Conservation (phyloP, 2,329 filamentous ascomycete genomes). For the Ramularia collo-cygni region DNA sequence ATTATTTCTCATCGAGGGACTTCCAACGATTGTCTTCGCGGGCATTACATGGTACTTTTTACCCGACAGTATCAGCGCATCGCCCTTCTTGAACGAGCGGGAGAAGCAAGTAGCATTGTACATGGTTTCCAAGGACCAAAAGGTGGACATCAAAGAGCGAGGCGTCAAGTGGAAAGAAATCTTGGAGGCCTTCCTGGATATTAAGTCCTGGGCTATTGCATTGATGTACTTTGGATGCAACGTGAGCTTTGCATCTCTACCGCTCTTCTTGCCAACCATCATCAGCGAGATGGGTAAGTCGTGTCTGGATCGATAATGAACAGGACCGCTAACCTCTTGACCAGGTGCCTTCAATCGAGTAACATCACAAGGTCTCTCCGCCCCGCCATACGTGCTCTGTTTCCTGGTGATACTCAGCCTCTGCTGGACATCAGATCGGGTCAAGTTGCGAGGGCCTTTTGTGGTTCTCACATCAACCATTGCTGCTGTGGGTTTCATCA, state of each 20-base stretch:
- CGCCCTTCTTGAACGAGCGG: conserved; percentile 37
- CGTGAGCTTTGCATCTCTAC: conserved; percentile 54
- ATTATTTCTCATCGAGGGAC: conserved; percentile 56
- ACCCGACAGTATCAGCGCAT: conserved; percentile 41
- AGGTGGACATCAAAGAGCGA: conserved; percentile 13
- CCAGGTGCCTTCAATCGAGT: conserved; percentile 25
- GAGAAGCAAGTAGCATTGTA: conserved; percentile 36
- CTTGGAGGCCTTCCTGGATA: conserved; percentile 17
- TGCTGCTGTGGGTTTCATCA: conserved; percentile 35
- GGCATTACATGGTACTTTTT: conserved; percentile 45
- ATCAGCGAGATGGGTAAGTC: conserved; percentile 62
- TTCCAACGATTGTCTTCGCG: conserved; percentile 52
- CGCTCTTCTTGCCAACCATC: conserved; percentile 52
- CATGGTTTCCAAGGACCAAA: conserved; percentile 14
- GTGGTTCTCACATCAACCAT: conserved; percentile 31
- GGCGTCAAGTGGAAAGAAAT: conserved; percentile 16
- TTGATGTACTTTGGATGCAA: conserved; percentile 34
- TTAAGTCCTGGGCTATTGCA: conserved; percentile 14
- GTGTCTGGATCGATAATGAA: neutral
- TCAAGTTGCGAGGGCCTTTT: conserved; percentile 35
- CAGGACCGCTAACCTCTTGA: neutral
- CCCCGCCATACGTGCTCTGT: conserved; percentile 37
- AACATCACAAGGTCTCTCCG: conserved; percentile 33
- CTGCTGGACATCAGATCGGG: conserved; percentile 33
- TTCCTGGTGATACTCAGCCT: conserved; percentile 34